A percentile compares a stretch with the other conserved stretches of the same genome.
These are phyloP conservation scores for Colletotrichum echinochloae DNA, from an alignment of 2,329 filamentous ascomycete genomes.

Conservation along the genomic window DNA sequence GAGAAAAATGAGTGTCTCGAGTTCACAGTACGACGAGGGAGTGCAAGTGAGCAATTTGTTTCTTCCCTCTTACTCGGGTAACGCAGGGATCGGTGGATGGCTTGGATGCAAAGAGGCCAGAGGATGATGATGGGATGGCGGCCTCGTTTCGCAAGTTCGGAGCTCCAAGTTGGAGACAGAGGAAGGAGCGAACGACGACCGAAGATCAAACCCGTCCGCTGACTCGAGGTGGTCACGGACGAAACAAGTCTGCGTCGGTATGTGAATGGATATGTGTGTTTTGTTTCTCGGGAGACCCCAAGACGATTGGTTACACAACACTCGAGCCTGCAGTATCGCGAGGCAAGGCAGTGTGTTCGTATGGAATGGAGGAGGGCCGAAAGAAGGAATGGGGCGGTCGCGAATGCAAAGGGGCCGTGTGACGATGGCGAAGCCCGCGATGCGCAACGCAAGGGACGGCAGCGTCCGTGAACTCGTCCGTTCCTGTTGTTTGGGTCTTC, in stretches of 20 bases:
- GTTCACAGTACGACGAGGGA: neutral
- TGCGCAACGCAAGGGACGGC: constrained; percentile 10
- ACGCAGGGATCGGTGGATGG: constrained; percentile 6
- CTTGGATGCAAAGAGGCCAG: neutral
- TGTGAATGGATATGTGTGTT: neutral
- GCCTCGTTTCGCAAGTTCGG: neutral
- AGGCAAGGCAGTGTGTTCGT: neutral
- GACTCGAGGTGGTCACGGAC: neutral
- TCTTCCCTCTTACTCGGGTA: constrained; percentile 2
- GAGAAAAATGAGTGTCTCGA: neutral
- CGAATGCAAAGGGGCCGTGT: neutral
- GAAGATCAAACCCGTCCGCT: neutral
- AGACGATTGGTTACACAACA: neutral
- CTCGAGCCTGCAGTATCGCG: neutral
- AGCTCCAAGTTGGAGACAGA: neutral
- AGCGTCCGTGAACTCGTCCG: constrained; percentile 13
- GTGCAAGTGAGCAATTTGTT: constrained; percentile 1
- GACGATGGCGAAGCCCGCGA: neutral
- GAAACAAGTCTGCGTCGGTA: neutral
- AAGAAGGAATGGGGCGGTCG: constrained; percentile 1
- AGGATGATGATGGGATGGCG: neutral
- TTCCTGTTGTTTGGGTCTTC: constrained; percentile 3
- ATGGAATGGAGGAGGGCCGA: constrained; percentile 19
- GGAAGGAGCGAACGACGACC: constrained; percentile 5
- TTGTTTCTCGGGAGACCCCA: constrained; percentile 5